Percentiles rank a stretch among this genome's conserved stretches.
These are phyloP conservation scores for Misopates orontium DNA, from an alignment of 257 asterid species.

Conservation along the genomic window DNA sequence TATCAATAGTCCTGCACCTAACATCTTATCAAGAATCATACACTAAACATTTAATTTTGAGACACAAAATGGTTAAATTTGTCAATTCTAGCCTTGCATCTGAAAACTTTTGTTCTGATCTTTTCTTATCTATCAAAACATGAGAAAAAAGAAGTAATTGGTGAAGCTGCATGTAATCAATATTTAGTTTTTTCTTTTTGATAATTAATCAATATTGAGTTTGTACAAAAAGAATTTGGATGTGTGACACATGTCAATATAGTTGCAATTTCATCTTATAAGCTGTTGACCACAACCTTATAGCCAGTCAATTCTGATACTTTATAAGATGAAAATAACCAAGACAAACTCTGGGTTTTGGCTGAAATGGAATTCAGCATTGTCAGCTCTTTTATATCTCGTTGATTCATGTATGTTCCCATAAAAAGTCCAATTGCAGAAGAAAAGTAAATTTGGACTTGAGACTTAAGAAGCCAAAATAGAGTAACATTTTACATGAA, in stretches of 20 bases:
- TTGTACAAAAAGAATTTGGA: too few relatives aligned
- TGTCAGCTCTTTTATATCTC: constrained; percentile 11
- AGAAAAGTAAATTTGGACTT: background rate
- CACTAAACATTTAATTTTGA: too few relatives aligned
- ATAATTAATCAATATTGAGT: too few relatives aligned
- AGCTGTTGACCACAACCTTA: constrained; percentile 30
- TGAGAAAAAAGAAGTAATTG: background rate
- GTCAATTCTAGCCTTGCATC: background rate
- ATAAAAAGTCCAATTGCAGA: background rate
- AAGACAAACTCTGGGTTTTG: constrained; percentile 26
- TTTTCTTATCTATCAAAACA: background rate
- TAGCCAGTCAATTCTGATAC: constrained; percentile 6
- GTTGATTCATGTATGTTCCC: too few relatives aligned
- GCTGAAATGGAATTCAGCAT: constrained; percentile 35
- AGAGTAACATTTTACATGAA: constrained; percentile 6
- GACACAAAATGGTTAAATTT: too few relatives aligned
- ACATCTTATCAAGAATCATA: too few relatives aligned
- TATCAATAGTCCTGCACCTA: too few relatives aligned
- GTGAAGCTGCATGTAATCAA: too few relatives aligned
- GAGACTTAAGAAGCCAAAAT: constrained; percentile 10
- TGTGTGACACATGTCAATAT: background rate
- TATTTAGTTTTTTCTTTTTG: too few relatives aligned
- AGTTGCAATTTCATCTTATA: background rate
- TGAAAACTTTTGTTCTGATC: constrained; percentile 2
- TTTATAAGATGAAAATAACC: background rate